phyloP scores from a whole-genome alignment of 2,329 filamentous ascomycete genomes.

The Ascochyta fabae region DNA sequence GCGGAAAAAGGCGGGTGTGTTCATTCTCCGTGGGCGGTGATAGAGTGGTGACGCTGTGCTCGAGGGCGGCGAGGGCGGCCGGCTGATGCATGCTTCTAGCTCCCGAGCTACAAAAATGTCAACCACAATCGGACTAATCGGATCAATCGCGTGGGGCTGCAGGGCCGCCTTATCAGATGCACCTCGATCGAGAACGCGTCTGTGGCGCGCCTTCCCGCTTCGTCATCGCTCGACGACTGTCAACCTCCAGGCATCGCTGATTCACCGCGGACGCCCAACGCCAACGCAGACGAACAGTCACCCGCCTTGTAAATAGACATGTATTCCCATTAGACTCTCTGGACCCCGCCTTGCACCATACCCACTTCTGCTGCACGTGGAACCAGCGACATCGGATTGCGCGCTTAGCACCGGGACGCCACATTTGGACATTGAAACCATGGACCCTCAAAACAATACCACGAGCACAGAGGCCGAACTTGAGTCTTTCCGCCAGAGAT shows the following conservation, averaged over 20 bases:
- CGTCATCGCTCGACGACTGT: slow-evolving; percentile 16
- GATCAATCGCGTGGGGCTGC: slow-evolving; percentile 7
- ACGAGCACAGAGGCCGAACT: slow-evolving; percentile 67
- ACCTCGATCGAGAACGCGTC: slow-evolving; percentile 14
- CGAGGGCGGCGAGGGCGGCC: slow-evolving; percentile 20
- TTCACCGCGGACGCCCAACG: neutral
- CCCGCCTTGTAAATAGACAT: slow-evolving; percentile 23
- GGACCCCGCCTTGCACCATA: slow-evolving; percentile 12
- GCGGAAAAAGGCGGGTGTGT: slow-evolving; percentile 30
- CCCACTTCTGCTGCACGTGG: slow-evolving; percentile 17
- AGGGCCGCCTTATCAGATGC: slow-evolving; percentile 35
- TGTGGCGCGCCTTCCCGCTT: slow-evolving; percentile 10
- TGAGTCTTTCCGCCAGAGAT: slow-evolving; percentile 83
- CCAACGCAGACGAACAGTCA: slow-evolving; percentile 9
- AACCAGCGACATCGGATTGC: slow-evolving; percentile 39
- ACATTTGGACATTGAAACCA: slow-evolving; percentile 19
- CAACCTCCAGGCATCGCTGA: slow-evolving; percentile 3
- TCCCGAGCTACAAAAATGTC: slow-evolving; percentile 24
- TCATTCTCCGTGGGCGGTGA: slow-evolving; percentile 39
- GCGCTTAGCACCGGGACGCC: slow-evolving; percentile 30
- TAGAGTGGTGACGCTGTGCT: slow-evolving; percentile 16
- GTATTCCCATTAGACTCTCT: slow-evolving; percentile 28
- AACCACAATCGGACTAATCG: slow-evolving; percentile 22
- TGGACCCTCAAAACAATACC: slow-evolving; percentile 26
- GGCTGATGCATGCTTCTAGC: slow-evolving; percentile 8